Conservation (phyloP, 129 eudicot species). For the Centrapalus pauciflorus region DNA sequence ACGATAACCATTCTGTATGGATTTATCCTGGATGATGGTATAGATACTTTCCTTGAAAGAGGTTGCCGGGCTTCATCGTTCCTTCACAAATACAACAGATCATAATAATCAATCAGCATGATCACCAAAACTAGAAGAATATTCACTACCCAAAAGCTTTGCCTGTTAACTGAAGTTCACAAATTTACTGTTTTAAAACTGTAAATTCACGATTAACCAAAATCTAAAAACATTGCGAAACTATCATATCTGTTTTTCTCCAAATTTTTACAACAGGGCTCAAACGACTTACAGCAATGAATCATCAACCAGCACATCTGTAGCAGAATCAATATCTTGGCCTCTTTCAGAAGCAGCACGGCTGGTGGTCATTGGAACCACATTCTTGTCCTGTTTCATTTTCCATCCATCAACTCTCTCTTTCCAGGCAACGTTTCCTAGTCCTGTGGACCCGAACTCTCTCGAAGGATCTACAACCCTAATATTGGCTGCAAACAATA, state of each 20-base stretch:
- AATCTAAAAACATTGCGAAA: background rate
- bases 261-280: background rate
- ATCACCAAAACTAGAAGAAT: background rate
- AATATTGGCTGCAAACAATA: conserved; percentile 62
- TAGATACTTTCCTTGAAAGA: conserved; percentile 91
- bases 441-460: conserved; percentile 85
- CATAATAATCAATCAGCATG: conserved; percentile 7
- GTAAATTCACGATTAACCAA: background rate
- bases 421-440: conserved; percentile 98
- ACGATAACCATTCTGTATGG: conserved; percentile 99
- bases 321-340: conserved; percentile 89
- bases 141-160: background rate
- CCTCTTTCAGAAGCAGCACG: conserved; percentile 97
- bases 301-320: conserved; percentile 78
- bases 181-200: background rate
- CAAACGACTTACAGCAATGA: conserved; percentile 58
- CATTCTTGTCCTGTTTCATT: conserved; percentile 88
- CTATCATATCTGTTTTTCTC: background rate
- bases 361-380: conserved; percentile 63
- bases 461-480: conserved; percentile 88
- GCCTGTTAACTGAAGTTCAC: too few species aligned
- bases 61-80: conserved; percentile 98
- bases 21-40: conserved; percentile 89
- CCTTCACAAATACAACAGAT: conserved; percentile 46
- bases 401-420: conserved; percentile 99